phyloP scores from a whole-genome alignment of 331 rosid species.

The Rosa hybrid region DNA sequence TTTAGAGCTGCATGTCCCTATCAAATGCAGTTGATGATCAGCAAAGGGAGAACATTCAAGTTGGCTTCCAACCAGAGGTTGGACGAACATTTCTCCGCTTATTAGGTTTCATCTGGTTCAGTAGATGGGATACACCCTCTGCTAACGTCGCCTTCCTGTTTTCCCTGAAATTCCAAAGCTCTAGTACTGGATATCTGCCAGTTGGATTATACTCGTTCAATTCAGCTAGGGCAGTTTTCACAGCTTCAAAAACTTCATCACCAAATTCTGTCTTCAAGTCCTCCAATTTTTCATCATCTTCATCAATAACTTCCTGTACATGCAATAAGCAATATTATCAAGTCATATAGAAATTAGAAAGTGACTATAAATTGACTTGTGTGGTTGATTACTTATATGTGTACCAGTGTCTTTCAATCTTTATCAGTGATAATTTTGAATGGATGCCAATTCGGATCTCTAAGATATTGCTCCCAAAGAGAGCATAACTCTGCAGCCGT shows the following conservation, averaged over 20 bases:
- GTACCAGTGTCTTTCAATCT: no score
- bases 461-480: no score
- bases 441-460: no score
- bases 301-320: conserved; percentile 19
- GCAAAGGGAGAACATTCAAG: no score
- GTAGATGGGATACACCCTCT: conserved; percentile 8
- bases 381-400: no score
- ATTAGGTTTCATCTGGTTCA: neutral
- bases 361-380: neutral
- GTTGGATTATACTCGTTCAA: conserved; percentile 21
- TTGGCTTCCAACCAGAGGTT: neutral
- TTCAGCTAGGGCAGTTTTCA: conserved; percentile 16
- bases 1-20: no score
- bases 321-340: neutral
- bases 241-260: conserved; percentile 2
- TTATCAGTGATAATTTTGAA: no score
- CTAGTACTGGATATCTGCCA: neutral
- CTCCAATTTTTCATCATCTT: conserved; percentile 9
- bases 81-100: neutral
- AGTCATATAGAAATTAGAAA: no score
- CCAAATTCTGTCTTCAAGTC: conserved; percentile 6
- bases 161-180: conserved; percentile 14
- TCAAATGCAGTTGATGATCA: no score
- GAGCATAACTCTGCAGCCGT: no score
- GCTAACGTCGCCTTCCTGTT: neutral